Percentiles rank a stretch among this genome's conserved stretches.
Conservation (phyloP, 805 yeast genomes). For the Saturnispora hagleri region DNA sequence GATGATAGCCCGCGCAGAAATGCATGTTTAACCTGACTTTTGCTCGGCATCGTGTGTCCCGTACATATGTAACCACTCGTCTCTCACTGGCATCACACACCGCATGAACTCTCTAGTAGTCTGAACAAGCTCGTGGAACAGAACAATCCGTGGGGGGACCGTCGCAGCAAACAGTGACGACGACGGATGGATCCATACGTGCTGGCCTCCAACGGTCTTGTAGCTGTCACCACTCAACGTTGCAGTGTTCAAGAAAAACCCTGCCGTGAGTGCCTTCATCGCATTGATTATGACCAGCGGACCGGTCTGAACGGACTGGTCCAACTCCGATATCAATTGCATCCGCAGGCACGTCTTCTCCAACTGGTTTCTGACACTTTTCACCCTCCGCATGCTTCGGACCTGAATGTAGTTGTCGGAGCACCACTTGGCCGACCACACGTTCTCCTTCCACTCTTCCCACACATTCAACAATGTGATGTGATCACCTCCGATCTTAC, state of each 20-base stretch:
- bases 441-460: constrained; percentile 64
- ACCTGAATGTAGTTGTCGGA: constrained; percentile 73
- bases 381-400: constrained; percentile 57
- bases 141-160: constrained; percentile 65
- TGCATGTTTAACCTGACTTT: constrained; percentile 2
- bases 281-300: constrained; percentile 28
- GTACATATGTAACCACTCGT: constrained; percentile 60
- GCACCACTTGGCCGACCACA: constrained; percentile 74
- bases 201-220: constrained; percentile 53
- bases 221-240: constrained; percentile 62
- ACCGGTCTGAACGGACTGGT: constrained; percentile 9
- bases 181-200: constrained; percentile 82
- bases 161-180: constrained; percentile 54
- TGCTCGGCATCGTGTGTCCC: constrained; percentile 43
- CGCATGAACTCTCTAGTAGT: constrained; percentile 88
- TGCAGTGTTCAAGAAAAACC: constrained; percentile 62
- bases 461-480: constrained; percentile 64
- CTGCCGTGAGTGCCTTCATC: constrained; percentile 51
- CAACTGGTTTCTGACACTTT: constrained; percentile 65
- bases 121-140: constrained; percentile 76
- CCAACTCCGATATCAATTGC: constrained; percentile 21
- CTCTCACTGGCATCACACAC: constrained; percentile 64
- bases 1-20: constrained; percentile 2
- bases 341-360: constrained; percentile 49
- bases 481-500: constrained; percentile 62